Base-by-base conservation (phyloP, 305 asterid species). In the Ilex paraguariensis region DNA sequence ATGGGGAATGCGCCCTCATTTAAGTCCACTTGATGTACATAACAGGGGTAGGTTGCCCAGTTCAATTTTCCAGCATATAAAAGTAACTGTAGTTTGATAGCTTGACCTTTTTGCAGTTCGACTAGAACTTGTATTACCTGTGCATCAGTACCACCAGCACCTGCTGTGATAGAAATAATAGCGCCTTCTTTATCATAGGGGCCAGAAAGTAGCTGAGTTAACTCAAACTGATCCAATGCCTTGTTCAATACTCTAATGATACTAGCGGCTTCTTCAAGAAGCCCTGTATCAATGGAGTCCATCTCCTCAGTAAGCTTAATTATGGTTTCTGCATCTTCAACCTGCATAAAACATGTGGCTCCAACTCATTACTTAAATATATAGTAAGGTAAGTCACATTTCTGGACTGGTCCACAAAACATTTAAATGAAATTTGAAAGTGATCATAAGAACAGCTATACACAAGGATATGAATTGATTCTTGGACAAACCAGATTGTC, bases 91-190 rank as follows among this genome's bases (percentile, higher is more conserved):
- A 48, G 30, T 30, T 60, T 49, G 13, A 42, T 53, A 51, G 17
- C 49, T 30, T 7, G 32, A 1, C 28, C 46, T 21, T 11, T 46
- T 13, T 11, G 9, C 31, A 14, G 16, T 31, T 40, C 52, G 50
- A 54, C 33, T 39, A 56, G 62, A 73, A 40, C 33, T 10, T 45
- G 61, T 55, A 44, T 82, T 84, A 93, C 99, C 99, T 93, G 99
- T 52, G 99, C 99, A 70, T 93, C 99, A 65, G 99, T 93, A 58
- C 99, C 97, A 57, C 99, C 97, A 0, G 97, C 97, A 71, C 99
- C 99, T 61, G 97, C 97, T 52, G 96, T 72, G 59, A 90, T 87
- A 63, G 73, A 79, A 64, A 93, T 66, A 48, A 90, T 85, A 49
- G 95, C 97, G 33, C 96, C 91, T 83, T 93, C 99, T 78, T 86